Conservation (phyloP, 2,329 filamentous ascomycete genomes). For the Rutstroemia sp. region DNA sequence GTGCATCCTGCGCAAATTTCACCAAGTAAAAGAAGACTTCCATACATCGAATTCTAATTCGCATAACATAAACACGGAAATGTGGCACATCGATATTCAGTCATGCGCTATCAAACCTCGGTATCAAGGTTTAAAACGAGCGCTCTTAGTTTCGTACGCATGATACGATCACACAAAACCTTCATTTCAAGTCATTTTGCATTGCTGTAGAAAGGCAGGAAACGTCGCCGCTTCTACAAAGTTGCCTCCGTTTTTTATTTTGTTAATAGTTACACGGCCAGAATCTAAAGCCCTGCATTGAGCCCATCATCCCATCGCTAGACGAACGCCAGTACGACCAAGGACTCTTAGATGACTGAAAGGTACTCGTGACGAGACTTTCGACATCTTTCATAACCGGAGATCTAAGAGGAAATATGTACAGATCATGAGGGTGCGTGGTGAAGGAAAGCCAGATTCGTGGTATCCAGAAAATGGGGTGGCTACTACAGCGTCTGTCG, state of each 20-base stretch:
- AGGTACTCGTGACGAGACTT: background rate
- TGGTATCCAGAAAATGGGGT: constrained; percentile 8
- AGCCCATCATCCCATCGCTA: constrained; percentile 3
- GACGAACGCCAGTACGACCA: constrained; percentile 4
- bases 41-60: no score
- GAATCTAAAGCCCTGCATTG: background rate
- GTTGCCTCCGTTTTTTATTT: background rate
- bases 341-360: background rate
- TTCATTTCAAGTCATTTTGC: no score
- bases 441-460: background rate
- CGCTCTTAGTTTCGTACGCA: no score
- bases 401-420: constrained; percentile 11
- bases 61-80: no score
- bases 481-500: background rate
- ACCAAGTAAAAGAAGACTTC: no score
- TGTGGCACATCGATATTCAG: no score
- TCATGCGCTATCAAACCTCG: no score
- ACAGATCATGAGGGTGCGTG: constrained; percentile 11
- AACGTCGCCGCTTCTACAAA: background rate
- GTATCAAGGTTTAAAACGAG: no score
- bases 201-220: no score
- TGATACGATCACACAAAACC: no score
- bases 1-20: no score
- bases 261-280: background rate
- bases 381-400: background rate